Conservation (phyloP, 192 early-diverging fungal species). For the Podochytrium sp. region DNA sequence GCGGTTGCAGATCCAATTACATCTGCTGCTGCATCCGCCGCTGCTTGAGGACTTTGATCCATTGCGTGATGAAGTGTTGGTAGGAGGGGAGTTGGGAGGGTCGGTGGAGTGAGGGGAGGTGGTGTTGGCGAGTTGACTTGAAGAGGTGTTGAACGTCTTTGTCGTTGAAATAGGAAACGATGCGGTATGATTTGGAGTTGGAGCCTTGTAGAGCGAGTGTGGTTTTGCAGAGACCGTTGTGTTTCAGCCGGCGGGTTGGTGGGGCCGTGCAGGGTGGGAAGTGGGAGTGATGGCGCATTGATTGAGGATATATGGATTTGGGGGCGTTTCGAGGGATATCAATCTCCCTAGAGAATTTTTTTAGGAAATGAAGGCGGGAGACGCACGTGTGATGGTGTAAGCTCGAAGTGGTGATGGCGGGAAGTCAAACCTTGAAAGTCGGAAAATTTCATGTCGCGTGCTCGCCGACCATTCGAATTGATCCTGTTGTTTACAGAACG, state of each 20-base stretch:
- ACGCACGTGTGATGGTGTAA: no score
- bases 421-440: background rate
- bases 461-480: background rate
- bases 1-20: background rate
- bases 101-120: background rate
- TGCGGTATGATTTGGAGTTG: background rate
- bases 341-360: no score
- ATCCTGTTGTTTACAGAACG: background rate
- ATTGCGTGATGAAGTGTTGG: background rate
- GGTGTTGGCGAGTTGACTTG: background rate
- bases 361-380: no score
- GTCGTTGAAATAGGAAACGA: background rate
- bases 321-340: no score
- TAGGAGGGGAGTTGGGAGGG: background rate
- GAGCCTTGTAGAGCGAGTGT: background rate
- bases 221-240: background rate
- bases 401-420: no score
- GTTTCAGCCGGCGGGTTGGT: background rate
- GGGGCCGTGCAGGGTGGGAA: background rate
- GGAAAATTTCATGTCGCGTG: background rate
- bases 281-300: no score
- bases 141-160: conserved; percentile 1
- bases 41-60: background rate
- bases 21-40: background rate
- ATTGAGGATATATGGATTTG: no score